These are phyloP conservation scores for Euphrasia arctica DNA, from an alignment of 305 asterid genomes.

Conservation along the genomic window DNA sequence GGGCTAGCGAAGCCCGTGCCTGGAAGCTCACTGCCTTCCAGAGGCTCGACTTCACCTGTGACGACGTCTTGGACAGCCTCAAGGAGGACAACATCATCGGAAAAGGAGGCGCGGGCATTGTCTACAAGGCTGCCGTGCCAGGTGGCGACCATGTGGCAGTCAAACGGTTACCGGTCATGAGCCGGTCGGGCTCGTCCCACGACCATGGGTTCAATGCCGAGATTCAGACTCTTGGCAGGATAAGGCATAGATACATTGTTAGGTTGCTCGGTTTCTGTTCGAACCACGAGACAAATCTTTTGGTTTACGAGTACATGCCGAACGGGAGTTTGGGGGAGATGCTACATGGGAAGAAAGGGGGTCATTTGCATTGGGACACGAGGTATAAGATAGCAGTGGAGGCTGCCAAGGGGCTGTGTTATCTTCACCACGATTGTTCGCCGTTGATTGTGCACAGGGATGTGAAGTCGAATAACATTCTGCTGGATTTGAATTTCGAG, in stretches of 20 bases:
- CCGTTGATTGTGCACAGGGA: constrained; percentile 80
- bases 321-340: constrained; percentile 81
- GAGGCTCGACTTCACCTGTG: constrained; percentile 63
- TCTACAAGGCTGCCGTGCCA: constrained; percentile 62
- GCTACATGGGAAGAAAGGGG: constrained; percentile 86
- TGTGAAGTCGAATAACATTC: constrained; percentile 76
- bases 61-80: constrained; percentile 61
- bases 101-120: constrained; percentile 87
- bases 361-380: constrained; percentile 74
- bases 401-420: constrained; percentile 79
- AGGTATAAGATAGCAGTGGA: constrained; percentile 78
- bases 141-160: constrained; percentile 63
- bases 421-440: constrained; percentile 84
- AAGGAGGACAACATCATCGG: constrained; percentile 83
- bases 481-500: constrained; percentile 64
- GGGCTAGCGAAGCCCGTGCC: constrained; percentile 59
- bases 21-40: constrained; percentile 92
- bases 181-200: constrained; percentile 61
- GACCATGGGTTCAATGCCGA: constrained; percentile 89
- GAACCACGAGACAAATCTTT: constrained; percentile 69
- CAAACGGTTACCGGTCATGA: constrained; percentile 64
- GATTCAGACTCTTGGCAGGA: constrained; percentile 81
- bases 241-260: constrained; percentile 77
- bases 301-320: constrained; percentile 83
- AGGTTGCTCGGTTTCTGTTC: constrained; percentile 74